Percentiles rank a stretch among this genome's conserved stretches.
These are phyloP conservation scores for Parietaria judaica DNA, from an alignment of 306 rosid genomes.

Conservation along the genomic window DNA sequence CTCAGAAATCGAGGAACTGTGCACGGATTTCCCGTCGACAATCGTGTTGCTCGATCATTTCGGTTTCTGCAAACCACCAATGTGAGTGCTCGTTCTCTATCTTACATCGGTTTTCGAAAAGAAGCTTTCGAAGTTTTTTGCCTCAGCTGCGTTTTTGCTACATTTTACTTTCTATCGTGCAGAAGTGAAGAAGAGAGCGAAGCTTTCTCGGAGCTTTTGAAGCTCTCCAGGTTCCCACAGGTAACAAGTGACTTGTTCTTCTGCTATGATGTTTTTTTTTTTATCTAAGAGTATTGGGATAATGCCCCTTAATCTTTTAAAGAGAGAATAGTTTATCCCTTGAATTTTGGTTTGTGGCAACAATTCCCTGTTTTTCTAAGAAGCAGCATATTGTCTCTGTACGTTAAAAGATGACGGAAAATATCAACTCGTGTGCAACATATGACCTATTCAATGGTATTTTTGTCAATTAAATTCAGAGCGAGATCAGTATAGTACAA, in stretches of 20 bases:
- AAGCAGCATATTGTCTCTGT: too few relatives aligned
- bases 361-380: too few relatives aligned
- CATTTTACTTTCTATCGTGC: constrained; percentile 22
- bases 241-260: constrained; percentile 27
- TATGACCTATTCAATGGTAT: too few relatives aligned
- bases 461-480: too few relatives aligned
- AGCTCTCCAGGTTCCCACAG: constrained; percentile 79
- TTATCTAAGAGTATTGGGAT: too few relatives aligned
- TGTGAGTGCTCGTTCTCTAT: constrained; percentile 31
- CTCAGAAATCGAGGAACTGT: constrained; percentile 76
- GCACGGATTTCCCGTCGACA: constrained; percentile 76
- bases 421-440: too few relatives aligned
- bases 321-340: too few relatives aligned
- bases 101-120: background rate
- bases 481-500: too few relatives aligned
- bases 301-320: too few relatives aligned
- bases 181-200: constrained; percentile 64
- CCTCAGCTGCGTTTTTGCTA: background rate
- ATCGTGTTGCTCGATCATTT: constrained; percentile 72
- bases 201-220: constrained; percentile 53
- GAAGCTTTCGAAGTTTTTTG: background rate
- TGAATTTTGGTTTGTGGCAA: too few relatives aligned
- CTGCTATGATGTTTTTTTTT: background rate
- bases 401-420: too few relatives aligned
- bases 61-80: constrained; percentile 81